Evolutionary conservation across 768 basidiomycete genomes (phyloP).

Genomic region (Leccinellum luteum): DNA sequence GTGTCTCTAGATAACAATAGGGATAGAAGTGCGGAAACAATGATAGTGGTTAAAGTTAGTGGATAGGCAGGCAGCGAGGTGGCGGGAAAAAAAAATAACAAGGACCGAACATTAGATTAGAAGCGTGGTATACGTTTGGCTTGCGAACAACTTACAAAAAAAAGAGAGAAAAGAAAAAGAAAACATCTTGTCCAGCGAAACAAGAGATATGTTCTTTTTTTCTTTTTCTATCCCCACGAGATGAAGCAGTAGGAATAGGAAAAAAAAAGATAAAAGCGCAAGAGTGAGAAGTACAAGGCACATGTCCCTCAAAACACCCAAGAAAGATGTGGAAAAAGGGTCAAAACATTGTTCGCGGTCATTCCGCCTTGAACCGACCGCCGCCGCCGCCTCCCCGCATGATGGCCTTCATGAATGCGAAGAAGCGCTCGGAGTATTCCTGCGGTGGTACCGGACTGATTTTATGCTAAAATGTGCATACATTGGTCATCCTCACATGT

Average conservation of each 20-base stretch:
- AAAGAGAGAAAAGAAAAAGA: background rate
- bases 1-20: slow-evolving; percentile 4
- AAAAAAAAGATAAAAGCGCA: background rate
- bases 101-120: slow-evolving; percentile 10
- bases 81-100: slow-evolving; percentile 1
- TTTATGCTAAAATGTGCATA: slow-evolving; percentile 60
- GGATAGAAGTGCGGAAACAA: slow-evolving; percentile 1
- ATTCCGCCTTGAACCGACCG: slow-evolving; percentile 47
- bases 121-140: slow-evolving; percentile 17
- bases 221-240: slow-evolving; percentile 1
- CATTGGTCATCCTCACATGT: slow-evolving; percentile 2
- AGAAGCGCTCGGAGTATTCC: slow-evolving; percentile 90
- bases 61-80: background rate
- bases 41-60: background rate
- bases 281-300: slow-evolving; percentile 6
- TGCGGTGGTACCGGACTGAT: slow-evolving; percentile 89
- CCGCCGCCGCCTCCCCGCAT: slow-evolving; percentile 80
- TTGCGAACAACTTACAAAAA: slow-evolving; percentile 9
- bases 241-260: slow-evolving; percentile 12
- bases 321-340: background rate
- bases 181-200: slow-evolving; percentile 6
- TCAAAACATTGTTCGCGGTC: slow-evolving; percentile 3
- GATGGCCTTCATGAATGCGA: slow-evolving; percentile 78
- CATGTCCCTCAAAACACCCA: slow-evolving; percentile 7
- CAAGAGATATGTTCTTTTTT: background rate